A percentile compares a stretch with the other conserved stretches of the same genome.
These are phyloP conservation scores for Sanghuangporus weigelae DNA, from an alignment of 1,284 basidiomycete genomes.

Conservation along the genomic window DNA sequence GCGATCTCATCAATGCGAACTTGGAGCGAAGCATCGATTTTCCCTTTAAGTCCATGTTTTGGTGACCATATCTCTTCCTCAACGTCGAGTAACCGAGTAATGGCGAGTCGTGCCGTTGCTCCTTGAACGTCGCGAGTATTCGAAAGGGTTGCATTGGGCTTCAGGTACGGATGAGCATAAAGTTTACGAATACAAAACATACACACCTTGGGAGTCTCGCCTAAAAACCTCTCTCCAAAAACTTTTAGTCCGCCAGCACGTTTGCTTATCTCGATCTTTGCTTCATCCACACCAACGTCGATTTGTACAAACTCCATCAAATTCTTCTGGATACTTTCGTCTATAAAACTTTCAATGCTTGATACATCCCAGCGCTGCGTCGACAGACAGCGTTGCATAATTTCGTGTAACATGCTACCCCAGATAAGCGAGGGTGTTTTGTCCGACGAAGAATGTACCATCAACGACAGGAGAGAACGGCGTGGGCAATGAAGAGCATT, in stretches of 20 bases:
- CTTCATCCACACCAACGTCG: slow-evolving; percentile 54
- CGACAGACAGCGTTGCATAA: slow-evolving; percentile 75
- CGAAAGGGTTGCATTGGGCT: slow-evolving; percentile 61
- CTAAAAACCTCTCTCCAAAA: slow-evolving; percentile 63
- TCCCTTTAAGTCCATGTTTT: slow-evolving; percentile 92
- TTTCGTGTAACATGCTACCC: slow-evolving; percentile 87
- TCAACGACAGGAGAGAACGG: slow-evolving; percentile 68
- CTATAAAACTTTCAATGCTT: slow-evolving; percentile 52
- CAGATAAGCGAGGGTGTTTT: slow-evolving; percentile 69
- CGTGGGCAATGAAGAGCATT: slow-evolving; percentile 78
- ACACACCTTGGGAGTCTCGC: slow-evolving; percentile 52
- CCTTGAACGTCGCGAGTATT: slow-evolving; percentile 54
- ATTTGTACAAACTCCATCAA: slow-evolving; percentile 61
- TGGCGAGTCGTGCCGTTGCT: slow-evolving; percentile 56
- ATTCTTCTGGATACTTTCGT: slow-evolving; percentile 45
- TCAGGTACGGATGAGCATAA: slow-evolving; percentile 12
- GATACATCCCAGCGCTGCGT: slow-evolving; percentile 54
- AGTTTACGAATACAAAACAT: not conserved
- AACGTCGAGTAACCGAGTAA: slow-evolving; percentile 74
- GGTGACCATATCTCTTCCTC: slow-evolving; percentile 99
- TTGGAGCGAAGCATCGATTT: slow-evolving; percentile 88
- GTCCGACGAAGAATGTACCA: slow-evolving; percentile 54
- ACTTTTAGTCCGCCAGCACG: slow-evolving; percentile 58
- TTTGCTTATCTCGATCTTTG: slow-evolving; percentile 53
- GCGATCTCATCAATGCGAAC: slow-evolving; percentile 28